Conservation (phyloP, 202 grass and related monocot species). For the Bolboschoenoplectus hybrid region DNA sequence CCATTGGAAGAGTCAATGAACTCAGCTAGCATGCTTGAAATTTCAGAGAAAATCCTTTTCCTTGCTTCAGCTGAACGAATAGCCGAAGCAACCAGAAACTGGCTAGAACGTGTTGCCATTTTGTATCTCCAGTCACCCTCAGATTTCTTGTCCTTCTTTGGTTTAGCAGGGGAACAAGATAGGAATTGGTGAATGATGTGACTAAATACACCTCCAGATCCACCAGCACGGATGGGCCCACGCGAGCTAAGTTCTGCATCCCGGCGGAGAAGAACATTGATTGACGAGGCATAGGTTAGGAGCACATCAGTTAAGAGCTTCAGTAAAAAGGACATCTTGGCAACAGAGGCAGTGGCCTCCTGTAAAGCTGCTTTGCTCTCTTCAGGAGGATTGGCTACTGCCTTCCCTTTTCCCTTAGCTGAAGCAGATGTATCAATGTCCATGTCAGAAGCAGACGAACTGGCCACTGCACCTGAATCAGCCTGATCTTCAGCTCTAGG, state of each 20-base stretch:
- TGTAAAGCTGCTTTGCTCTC: conserved; percentile 68
- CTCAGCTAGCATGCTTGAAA: conserved; percentile 67
- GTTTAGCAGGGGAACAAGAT: conserved; percentile 54
- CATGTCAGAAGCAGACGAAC: conserved; percentile 69
- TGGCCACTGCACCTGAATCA: conserved; percentile 48
- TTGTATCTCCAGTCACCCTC: conserved; percentile 98
- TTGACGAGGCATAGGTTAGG: conserved; percentile 86
- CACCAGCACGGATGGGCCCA: conserved; percentile 46
- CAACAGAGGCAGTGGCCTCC: conserved; percentile 79
- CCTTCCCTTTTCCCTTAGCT: conserved; percentile 69
- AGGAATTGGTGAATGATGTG: conserved; percentile 91
- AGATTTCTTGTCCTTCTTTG: conserved; percentile 90
- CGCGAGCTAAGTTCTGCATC: conserved; percentile 73
- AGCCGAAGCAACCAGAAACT: conserved; percentile 94
- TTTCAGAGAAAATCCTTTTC: conserved; percentile 93
- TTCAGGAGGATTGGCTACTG: conserved; percentile 59
- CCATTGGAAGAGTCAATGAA: conserved; percentile 60
- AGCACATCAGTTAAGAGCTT: conserved; percentile 94
- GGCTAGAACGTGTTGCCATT: conserved; percentile 77
- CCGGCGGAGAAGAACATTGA: conserved; percentile 84
- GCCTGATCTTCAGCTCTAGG: conserved; percentile 55
- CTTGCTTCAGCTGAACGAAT: conserved; percentile 82
- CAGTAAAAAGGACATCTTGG: conserved; percentile 74
- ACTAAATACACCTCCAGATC: conserved; percentile 68
- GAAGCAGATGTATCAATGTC: conserved; percentile 83